These are phyloP conservation scores for Candida sp. DNA, from an alignment of 1,139 yeast genomes.

Conservation along the genomic window DNA sequence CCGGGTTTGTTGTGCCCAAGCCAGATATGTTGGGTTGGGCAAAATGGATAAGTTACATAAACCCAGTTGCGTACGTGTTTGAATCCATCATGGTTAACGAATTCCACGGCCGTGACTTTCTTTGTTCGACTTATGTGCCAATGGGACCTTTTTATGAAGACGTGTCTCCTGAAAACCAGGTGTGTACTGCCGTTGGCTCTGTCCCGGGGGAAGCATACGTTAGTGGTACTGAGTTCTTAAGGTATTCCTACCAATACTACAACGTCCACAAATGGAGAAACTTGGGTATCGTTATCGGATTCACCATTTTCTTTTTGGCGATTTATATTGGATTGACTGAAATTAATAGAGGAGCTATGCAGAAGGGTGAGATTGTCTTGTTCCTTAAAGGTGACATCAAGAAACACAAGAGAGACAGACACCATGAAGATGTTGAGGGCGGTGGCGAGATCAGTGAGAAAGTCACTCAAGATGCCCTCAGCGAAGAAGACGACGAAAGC, in stretches of 20 bases:
- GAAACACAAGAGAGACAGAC: constrained; percentile 6
- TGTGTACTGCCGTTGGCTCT: constrained; percentile 74
- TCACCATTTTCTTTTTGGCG: constrained; percentile 55
- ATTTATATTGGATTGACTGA: constrained; percentile 64
- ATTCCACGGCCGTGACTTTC: constrained; percentile 49
- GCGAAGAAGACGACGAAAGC: constrained; percentile 26
- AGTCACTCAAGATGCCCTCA: constrained; percentile 24
- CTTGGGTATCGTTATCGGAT: constrained; percentile 71
- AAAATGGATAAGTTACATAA: constrained; percentile 61
- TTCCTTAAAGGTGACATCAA: constrained; percentile 33
- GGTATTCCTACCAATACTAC: constrained; percentile 49
- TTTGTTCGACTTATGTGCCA: constrained; percentile 52
- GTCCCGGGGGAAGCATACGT: constrained; percentile 58
- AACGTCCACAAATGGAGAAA: constrained; percentile 83
- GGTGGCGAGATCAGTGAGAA: constrained; percentile 1
- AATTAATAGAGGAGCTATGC: constrained; percentile 73
- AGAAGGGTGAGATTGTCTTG: constrained; percentile 82
- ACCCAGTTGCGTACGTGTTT: constrained; percentile 61
- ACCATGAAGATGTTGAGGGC: constrained; percentile 9
- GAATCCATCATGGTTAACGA: constrained; percentile 63
- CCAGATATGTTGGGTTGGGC: constrained; percentile 67
- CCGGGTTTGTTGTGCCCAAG: constrained; percentile 63
- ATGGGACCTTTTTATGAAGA: constrained; percentile 39
- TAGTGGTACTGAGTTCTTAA: constrained; percentile 61
- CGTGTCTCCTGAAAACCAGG: constrained; percentile 31